Base-by-base conservation (phyloP, 352 stramenopile species). In the Pythium oligandrum region DNA sequence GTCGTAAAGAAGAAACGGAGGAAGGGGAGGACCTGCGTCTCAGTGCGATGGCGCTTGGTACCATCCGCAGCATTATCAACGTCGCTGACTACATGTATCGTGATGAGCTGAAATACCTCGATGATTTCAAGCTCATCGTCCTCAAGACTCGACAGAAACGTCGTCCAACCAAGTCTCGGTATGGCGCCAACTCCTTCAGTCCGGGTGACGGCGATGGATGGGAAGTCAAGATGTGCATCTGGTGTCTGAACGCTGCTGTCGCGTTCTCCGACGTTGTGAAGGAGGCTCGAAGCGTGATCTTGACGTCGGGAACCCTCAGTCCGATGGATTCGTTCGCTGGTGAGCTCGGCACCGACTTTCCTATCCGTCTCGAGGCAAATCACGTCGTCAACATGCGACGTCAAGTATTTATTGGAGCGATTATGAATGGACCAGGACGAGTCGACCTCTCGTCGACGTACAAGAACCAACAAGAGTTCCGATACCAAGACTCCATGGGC, bases 321-420 rank as follows among this genome's bases (percentile, higher is more conserved):
- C 86, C 86, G 4, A 92, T 95, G 82, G 84, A 92, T 4, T 92
- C 84, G n/a, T 93, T 94, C 59, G 82, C 75, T 2, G 80, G 80
- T 1, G 86, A 95, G 48, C 60, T 95, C 7, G 83, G 86, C 3
- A 76, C 82, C 0, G 75, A 88, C 34, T 95, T 95, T 34, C 73
- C 78, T 1, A 86, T 95, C 51, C 84, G 79, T 0, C 49, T 95
- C 0, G 86, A 95, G 48, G 82, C 83, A 4, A 94, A 92, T 40
- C 86, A 95, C 52, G 83, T 95, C 1, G 81, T 95, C 6, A 86
- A 93, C 44, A 92, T 95, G 70, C 74, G 75, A n/a, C 84, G 83
- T 33, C 86, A 95, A 51, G 84, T 95, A 6, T 87, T 92, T 35
- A 74, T 90, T 38, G 81, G 81, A 9, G 61, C 75, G 1, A 62